Base-by-base conservation (phyloP, 2,329 filamentous ascomycete genomes). In the Phaeophleospora eucalypticola region DNA sequence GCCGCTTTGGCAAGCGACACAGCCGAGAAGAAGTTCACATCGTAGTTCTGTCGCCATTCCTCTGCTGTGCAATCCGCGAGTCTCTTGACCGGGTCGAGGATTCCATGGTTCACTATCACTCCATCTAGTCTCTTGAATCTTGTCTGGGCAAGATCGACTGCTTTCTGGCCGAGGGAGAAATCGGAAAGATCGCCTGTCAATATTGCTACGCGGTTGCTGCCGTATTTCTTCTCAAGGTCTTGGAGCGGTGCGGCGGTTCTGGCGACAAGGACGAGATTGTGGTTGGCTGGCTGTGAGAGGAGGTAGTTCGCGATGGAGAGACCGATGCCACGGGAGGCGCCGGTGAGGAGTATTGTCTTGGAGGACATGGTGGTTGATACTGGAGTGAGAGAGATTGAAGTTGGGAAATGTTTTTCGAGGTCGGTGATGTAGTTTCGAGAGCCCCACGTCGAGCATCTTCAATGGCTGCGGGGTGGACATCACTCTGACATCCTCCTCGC, bases 31-130 rank as follows among this genome's bases (percentile, higher is more conserved):
- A 97, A 82, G 65, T 97, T 97, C 52, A 89, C 74, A 58, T 95
- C 84, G 67, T 89, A 96, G 7, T 79, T 74, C 2, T 71, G 68
- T 60, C 82, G 84, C 87, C 90, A 96, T 51, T 86, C 83, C 32
- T 86, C 81, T 0, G 82, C 63, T n/a, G 80, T 78, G 14, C 78
- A 76, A 45, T 91, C 79, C 3, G 72, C 81, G 36, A 97, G 71
- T 48, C 79, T 81, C 41, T 80, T 81, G 35, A 94, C 83, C 1
- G 89, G 86, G n/a, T 82, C 78, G 36, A 98, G 70, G 1, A 82
- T 75, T 16, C 89, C 90, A 64, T 98, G 93, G 67, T 97, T 97
- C 52, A 97, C 72, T 10, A 98, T 81, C 36, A 98, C 65, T 1
- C 83, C 86, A 63, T 98, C 89, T 3, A 98, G 69, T 40, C 73